phyloP scores from a whole-genome alignment of 208 protist species.

The Endotrypanum monterogeii region DNA sequence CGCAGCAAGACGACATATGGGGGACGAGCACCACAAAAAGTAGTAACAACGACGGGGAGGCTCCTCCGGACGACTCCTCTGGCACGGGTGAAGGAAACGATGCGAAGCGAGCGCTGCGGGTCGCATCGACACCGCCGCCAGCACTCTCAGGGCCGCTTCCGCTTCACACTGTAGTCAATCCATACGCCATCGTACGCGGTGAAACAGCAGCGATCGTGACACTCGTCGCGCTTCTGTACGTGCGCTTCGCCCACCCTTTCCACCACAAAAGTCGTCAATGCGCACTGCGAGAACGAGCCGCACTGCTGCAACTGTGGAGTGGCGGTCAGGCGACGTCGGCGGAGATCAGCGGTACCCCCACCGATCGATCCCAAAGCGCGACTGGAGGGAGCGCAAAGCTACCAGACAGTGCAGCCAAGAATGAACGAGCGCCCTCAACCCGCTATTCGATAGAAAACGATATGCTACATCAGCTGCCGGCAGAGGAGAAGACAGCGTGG shows the following conservation, averaged over 20 bases:
- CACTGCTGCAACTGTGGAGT: conserved; percentile 77
- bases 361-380: neutral
- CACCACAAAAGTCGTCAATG: conserved; percentile 83
- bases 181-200: conserved; percentile 68
- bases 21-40: conserved; percentile 6
- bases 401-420: neutral
- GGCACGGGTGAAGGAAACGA: neutral
- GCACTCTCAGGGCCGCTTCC: conserved; percentile 47
- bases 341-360: conserved; percentile 12
- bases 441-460: conserved; percentile 39
- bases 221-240: conserved; percentile 84
- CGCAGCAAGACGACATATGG: conserved; percentile 28
- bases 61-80: neutral
- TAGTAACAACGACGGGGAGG: neutral
- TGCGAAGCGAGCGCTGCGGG: neutral
- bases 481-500: conserved; percentile 88
- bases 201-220: conserved; percentile 69
- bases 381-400: neutral
- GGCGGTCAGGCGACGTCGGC: conserved; percentile 32
- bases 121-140: conserved; percentile 2
- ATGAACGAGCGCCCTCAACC: neutral
- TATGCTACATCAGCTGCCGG: conserved; percentile 60
- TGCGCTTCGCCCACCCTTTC: conserved; percentile 87
- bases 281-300: conserved; percentile 60
- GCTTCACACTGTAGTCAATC: conserved; percentile 77